Percentiles rank a stretch among this genome's conserved stretches.
Evolutionary conservation across 148 eudicot genomes (phyloP).

Genomic region (Cornus florida): DNA sequence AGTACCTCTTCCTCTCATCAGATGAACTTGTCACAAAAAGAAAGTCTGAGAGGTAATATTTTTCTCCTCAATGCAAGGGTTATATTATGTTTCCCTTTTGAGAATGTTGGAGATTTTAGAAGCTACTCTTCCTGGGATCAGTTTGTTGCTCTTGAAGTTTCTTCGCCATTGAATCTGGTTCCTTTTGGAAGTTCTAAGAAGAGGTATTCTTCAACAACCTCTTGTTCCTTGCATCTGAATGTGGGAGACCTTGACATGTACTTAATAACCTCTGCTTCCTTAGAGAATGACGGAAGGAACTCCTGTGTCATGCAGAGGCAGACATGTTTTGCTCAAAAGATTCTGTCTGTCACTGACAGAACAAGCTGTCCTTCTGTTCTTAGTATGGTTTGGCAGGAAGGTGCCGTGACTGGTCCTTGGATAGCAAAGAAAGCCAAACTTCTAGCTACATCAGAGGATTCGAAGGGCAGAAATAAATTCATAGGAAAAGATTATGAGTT

Average conservation of each 20-base stretch:
- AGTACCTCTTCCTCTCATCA: conserved; percentile 20
- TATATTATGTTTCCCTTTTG: conserved; percentile 62
- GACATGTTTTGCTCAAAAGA: conserved; percentile 38
- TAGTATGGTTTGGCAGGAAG: conserved; percentile 70
- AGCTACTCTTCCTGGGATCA: conserved; percentile 63
- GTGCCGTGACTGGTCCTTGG: conserved; percentile 67
- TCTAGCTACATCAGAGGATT: conserved; percentile 66
- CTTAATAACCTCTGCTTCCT: conserved; percentile 32
- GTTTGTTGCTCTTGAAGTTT: conserved; percentile 71
- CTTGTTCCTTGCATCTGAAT: conserved; percentile 61
- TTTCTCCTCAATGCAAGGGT: conserved; percentile 71
- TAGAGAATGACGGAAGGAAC: conserved; percentile 24
- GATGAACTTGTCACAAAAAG: conserved; percentile 24
- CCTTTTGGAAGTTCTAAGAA: conserved; percentile 31
- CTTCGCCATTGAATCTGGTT: conserved; percentile 32
- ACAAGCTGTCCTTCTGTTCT: conserved; percentile 45
- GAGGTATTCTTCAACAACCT: conserved; percentile 32
- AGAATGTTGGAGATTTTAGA: conserved; percentile 35
- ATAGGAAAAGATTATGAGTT: conserved; percentile 57
- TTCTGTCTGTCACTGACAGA: conserved; percentile 50
- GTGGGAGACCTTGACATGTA: conserved; percentile 53
- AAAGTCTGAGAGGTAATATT: conserved; percentile 47
- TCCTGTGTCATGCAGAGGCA: conserved; percentile 18
- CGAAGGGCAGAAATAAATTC: conserved; percentile 33
- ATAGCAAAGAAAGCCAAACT: conserved; percentile 62